These are phyloP conservation scores for Penicillium taxi DNA, from an alignment of 495 filamentous ascomycete species.

Conservation along the genomic window DNA sequence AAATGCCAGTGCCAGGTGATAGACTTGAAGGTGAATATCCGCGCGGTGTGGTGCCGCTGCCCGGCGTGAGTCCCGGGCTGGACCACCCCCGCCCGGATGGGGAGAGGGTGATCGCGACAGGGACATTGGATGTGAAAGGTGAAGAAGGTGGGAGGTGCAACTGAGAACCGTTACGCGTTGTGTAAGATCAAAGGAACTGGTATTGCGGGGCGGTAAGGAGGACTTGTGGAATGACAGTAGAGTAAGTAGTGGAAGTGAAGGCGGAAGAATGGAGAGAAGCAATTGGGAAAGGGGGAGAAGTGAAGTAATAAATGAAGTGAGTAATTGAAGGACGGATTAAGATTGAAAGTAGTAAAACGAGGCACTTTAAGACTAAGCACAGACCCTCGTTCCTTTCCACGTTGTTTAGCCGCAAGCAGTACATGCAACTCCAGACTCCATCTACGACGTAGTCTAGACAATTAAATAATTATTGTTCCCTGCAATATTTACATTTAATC, in stretches of 20 bases:
- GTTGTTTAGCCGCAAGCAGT: slow-evolving; percentile 3
- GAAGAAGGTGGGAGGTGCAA: not conserved
- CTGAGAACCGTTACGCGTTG: not conserved
- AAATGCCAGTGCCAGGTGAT: slow-evolving; percentile 43
- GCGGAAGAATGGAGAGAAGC: slow-evolving; percentile 4
- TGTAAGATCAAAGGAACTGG: too few species aligned
- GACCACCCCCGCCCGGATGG: slow-evolving; percentile 77
- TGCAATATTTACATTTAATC: too few species aligned
- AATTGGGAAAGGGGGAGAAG: not conserved
- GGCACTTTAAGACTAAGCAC: too few species aligned
- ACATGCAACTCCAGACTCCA: too few species aligned
- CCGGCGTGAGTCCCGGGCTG: slow-evolving; percentile 67
- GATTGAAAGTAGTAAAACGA: slow-evolving; percentile 7
- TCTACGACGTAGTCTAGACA: too few species aligned
- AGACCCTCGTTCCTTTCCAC: slow-evolving; percentile 5
- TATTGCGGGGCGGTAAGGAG: too few species aligned
- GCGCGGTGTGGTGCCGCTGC: slow-evolving; percentile 61
- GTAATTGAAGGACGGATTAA: slow-evolving; percentile 14
- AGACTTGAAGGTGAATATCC: slow-evolving; percentile 32
- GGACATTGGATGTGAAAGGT: slow-evolving; percentile 51
- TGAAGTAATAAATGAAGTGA: not conserved
- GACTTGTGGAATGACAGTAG: slow-evolving; percentile 2
- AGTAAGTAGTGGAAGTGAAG: slow-evolving; percentile 8
- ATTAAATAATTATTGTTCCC: too few species aligned
- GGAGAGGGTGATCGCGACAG: slow-evolving; percentile 80